A percentile compares a stretch with the other conserved stretches of the same genome.
Evolutionary conservation across 805 yeast species (phyloP).

Genomic region (Saccharomycopsis microspora): DNA sequence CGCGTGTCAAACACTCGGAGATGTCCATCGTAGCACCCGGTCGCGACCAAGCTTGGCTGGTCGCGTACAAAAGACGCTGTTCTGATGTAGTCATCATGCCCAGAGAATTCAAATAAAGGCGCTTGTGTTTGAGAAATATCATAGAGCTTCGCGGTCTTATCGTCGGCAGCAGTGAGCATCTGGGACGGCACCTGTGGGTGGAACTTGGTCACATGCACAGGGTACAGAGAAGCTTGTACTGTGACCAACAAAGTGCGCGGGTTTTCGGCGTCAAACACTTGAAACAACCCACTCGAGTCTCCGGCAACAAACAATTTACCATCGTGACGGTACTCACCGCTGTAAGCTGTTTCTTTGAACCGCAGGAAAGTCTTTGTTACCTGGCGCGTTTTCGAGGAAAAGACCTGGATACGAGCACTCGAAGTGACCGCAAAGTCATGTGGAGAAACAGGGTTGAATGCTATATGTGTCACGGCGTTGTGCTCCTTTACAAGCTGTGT

Average conservation of each 20-base stretch:
- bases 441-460: constrained; percentile 78
- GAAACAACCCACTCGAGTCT: constrained; percentile 89
- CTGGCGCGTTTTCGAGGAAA: constrained; percentile 89
- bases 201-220: constrained; percentile 89
- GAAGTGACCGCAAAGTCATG: constrained; percentile 91
- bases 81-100: constrained; percentile 80
- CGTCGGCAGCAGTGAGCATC: constrained; percentile 84
- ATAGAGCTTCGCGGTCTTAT: constrained; percentile 71
- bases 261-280: constrained; percentile 74
- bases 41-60: constrained; percentile 68
- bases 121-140: constrained; percentile 80
- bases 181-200: constrained; percentile 69
- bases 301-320: constrained; percentile 90
- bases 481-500: constrained; percentile 91
- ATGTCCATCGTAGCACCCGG: constrained; percentile 89
- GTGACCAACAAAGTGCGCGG: constrained; percentile 74
- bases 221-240: constrained; percentile 72
- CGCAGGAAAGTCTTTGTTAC: constrained; percentile 71
- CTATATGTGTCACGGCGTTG: constrained; percentile 79
- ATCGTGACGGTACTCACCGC: constrained; percentile 85
- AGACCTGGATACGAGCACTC: constrained; percentile 82
- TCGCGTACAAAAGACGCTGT: constrained; percentile 67
- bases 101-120: constrained; percentile 46
- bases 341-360: constrained; percentile 84
- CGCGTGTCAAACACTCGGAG: constrained; percentile 82